phyloP scores from a whole-genome alignment of 2,329 filamentous ascomycete genomes.

The Emydomyces testavorans region DNA sequence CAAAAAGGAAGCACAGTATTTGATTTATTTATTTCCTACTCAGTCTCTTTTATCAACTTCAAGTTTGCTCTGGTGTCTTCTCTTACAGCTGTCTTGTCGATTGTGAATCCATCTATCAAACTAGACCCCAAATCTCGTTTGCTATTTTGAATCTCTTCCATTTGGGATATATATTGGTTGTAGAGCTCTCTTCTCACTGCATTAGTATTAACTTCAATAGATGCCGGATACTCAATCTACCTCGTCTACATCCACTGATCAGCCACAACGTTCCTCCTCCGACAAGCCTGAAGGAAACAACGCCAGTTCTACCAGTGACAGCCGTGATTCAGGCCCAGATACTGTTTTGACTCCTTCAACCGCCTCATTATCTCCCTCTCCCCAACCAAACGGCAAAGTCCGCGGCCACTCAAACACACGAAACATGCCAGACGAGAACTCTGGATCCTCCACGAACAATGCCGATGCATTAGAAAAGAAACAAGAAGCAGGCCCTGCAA shows the following conservation, averaged over 20 bases:
- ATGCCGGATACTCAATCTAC: conserved; percentile 9
- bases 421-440: conserved; percentile 24
- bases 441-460: conserved; percentile 15
- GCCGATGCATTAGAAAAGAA: conserved; percentile 22
- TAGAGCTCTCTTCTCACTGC: conserved; percentile 2
- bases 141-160: background rate
- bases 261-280: background rate
- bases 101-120: background rate
- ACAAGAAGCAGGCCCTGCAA: conserved; percentile 23
- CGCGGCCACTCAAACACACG: conserved; percentile 2
- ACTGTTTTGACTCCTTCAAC: conserved; percentile 19
- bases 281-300: background rate
- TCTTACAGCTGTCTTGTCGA: background rate
- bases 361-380: conserved; percentile 20
- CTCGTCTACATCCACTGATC: background rate
- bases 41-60: no score
- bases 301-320: conserved; percentile 9
- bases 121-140: background rate
- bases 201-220: background rate
- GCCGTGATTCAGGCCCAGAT: conserved; percentile 17
- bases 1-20: no score
- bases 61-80: no score
- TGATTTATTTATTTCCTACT: no score
- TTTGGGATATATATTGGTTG: background rate
- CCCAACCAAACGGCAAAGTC: conserved; percentile 17